Base-by-base conservation (phyloP, 805 yeast species). In the Metschnikowia matae region DNA sequence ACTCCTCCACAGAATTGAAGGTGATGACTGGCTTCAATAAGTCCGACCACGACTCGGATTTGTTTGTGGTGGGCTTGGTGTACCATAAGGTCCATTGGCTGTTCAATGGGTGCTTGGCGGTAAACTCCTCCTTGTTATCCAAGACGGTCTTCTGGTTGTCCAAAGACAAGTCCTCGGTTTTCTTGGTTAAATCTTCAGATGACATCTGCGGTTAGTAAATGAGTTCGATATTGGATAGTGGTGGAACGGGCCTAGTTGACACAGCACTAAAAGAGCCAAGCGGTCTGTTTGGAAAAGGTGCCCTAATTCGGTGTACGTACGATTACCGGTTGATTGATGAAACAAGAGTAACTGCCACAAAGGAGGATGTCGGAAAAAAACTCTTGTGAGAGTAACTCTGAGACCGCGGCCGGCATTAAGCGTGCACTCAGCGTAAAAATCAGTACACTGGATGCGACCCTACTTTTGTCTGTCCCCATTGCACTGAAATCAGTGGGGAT, bases 31-130 rank as follows among this genome's bases (percentile, higher is more conserved):
- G 95, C 75, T 90, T 90, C 65, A 94, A 79, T 58, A 90, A 79
- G 64, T 91, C 96, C 49, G 89, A 81, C 98, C 98, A 92, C 62
- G 89, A 83, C 73, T 89, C 96, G 58, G 75, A 75, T 57, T 76
- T 78, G 64, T 84, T 87, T 53, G 83, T 82, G 54, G 89, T 84
- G 54, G 99, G 98, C 75, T 90, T 90, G 53, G 96, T 88, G 79
- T 89, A 94, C 99, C 99, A 92, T 65, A 92, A 80, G 20, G 98
- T 89, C 97, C 97, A 92, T 70, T 81, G 82, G 64, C 85, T 80
- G 72, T 88, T 85, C 62, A 92, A 83, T 46, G 97, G 97, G 70
- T 94, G 99, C 66, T 84, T 84, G 52, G 84, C 87, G 52, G 78
- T 80, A 70, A 87, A 85, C 57, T 82, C 83, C 59, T 81, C 82